Percentiles rank a stretch among this genome's conserved stretches.
phyloP scores from a whole-genome alignment of 345 rosid species.

The Cardamine occulta region DNA sequence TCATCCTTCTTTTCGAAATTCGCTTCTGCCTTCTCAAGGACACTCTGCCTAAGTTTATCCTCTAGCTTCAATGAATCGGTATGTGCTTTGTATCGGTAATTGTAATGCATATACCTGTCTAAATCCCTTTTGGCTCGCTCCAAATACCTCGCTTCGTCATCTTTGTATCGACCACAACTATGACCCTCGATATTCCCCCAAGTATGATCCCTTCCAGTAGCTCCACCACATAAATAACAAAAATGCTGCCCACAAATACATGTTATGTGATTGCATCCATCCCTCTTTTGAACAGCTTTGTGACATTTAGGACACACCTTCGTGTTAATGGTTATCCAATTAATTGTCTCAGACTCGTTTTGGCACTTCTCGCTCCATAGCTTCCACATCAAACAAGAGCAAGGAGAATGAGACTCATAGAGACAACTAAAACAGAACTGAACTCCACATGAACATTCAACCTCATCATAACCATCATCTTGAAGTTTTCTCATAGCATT shows the following conservation, averaged over 20 bases:
- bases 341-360: constrained; percentile 85
- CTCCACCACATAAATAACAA: constrained; percentile 95
- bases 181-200: constrained; percentile 74
- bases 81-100: constrained; percentile 82
- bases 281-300: constrained; percentile 83
- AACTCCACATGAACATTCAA: constrained; percentile 82
- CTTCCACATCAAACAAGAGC: constrained; percentile 93
- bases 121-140: constrained; percentile 81
- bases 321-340: constrained; percentile 86
- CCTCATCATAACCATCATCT: constrained; percentile 67
- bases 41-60: constrained; percentile 67
- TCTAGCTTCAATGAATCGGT: constrained; percentile 80
- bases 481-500: constrained; percentile 58
- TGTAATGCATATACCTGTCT: constrained; percentile 82
- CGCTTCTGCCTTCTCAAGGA: constrained; percentile 56
- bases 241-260: constrained; percentile 87
- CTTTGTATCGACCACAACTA: constrained; percentile 82
- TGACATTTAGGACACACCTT: constrained; percentile 81
- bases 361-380: constrained; percentile 65
- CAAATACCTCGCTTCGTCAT: constrained; percentile 29
- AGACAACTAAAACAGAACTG: constrained; percentile 55
- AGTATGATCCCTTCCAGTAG: constrained; percentile 79
- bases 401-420: constrained; percentile 78
- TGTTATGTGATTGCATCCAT: constrained; percentile 89
- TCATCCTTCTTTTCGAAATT: constrained; percentile 59